These are phyloP conservation scores for Onygenales sp. DNA, from an alignment of 2,329 filamentous ascomycete species.

Conservation along the genomic window DNA sequence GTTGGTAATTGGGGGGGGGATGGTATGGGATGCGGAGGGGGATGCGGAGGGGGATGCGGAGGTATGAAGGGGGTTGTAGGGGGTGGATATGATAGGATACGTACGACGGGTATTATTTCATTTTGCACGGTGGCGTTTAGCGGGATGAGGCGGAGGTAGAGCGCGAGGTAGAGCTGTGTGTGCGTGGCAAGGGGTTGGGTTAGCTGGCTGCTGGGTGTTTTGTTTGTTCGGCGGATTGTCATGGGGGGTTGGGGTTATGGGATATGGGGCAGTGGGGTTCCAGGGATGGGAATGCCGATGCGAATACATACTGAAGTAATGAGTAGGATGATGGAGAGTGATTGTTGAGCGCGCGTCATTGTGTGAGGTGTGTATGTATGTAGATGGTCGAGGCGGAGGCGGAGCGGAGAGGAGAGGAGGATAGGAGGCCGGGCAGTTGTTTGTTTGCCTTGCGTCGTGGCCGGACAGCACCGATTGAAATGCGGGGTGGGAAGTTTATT, in stretches of 20 bases:
- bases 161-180: constrained; percentile 77
- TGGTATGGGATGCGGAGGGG: background rate
- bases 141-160: constrained; percentile 75
- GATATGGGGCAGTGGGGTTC: background rate
- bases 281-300: background rate
- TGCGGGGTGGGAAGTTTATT: too few relatives aligned
- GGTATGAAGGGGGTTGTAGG: constrained; percentile 4
- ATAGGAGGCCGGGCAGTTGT: background rate
- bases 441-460: too few relatives aligned
- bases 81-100: constrained; percentile 25
- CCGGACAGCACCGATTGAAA: too few relatives aligned
- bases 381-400: background rate
- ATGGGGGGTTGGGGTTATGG: background rate
- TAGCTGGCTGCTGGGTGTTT: background rate
- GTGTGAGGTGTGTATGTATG: background rate
- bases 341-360: constrained; percentile 94
- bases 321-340: constrained; percentile 76
- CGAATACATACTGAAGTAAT: constrained; percentile 65
- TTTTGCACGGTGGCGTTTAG: constrained; percentile 68
- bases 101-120: constrained; percentile 81
- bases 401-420: background rate
- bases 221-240: background rate
- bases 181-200: too few relatives aligned
- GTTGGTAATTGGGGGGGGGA: constrained; percentile 2
- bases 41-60: background rate